Base-by-base conservation (phyloP, 352 stramenopile genomes). In the Achlya hypogyna region DNA sequence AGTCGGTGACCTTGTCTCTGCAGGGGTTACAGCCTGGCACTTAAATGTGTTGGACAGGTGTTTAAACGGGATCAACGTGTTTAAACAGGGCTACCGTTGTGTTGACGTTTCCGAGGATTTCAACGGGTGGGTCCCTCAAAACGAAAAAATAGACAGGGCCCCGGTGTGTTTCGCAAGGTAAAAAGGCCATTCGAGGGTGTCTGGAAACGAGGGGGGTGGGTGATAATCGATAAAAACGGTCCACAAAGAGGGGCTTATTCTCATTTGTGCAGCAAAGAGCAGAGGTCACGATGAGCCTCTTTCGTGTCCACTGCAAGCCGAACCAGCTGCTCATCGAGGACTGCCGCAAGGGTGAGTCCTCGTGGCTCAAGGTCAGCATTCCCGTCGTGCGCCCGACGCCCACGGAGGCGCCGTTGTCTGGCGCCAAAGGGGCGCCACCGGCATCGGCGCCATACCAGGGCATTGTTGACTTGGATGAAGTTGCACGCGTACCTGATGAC, bases 301-400 rank as follows among this genome's bases (percentile, higher is more conserved):
- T 93, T 74, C 88, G 88, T 69, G 81, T 91, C 47, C 83, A 93
- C 65, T 69, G 78, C 62, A 79, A 89, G 73, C 75, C 73, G 35
- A 65, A 71, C 27, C 81, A 90, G 74, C 67, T 93, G 31, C 69
- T 93, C 69, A 73, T 93, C 32, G 84, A 93, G 71, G 82, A 93
- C 75, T 91, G 82, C 54, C 84, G 84, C 71, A 77, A 78, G 0
- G 82, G 79, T 28, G 78, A 82, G 20, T 82, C 79, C 35, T 73
- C 72, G 28, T 88, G 82, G 79, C 75, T 92, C 47, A 77, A 77
- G 2, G 63, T 89, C n/a, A 65, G 65, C 52, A 35, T 71, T 20
- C 45, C 52, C 29, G 51, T 28, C 18, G 22, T 31, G 35, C 51
- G 29, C 25, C 25, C n/a, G 16, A 10, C 40, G 27, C 42, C 27